phyloP scores from a whole-genome alignment of 2,329 filamentous ascomycete species.

The Ustilaginoidea virens region DNA sequence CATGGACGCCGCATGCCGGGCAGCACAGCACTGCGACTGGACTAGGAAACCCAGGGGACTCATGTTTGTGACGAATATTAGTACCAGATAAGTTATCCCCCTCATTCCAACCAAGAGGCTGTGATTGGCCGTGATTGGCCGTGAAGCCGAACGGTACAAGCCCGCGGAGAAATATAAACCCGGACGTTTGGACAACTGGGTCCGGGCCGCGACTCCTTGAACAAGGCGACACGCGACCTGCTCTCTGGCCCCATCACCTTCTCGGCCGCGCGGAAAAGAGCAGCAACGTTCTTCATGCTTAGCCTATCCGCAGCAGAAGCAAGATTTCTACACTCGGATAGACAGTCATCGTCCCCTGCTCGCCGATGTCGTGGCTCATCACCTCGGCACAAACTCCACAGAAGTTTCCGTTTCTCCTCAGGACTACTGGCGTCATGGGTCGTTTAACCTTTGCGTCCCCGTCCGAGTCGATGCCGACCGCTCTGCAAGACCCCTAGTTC shows the following conservation, averaged over 20 bases:
- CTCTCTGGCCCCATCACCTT: slow-evolving; percentile 7
- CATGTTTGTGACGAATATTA: too few relatives aligned
- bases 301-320: slow-evolving; percentile 4
- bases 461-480: slow-evolving; percentile 5
- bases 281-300: slow-evolving; percentile 7
- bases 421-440: slow-evolving; percentile 10
- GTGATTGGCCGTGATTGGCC: too few relatives aligned
- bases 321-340: slow-evolving; percentile 6
- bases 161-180: too few relatives aligned
- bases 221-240: slow-evolving; percentile 7
- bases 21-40: too few relatives aligned
- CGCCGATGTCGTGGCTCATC: slow-evolving; percentile 3
- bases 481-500: neutral
- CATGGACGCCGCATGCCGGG: too few relatives aligned
- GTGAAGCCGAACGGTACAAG: too few relatives aligned
- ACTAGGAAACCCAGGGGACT: too few relatives aligned
- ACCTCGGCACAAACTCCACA: slow-evolving; percentile 3
- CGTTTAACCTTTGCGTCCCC: slow-evolving; percentile 18
- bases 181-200: too few relatives aligned
- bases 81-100: too few relatives aligned
- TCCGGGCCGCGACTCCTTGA: too few relatives aligned
- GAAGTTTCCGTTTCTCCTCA: slow-evolving; percentile 6
- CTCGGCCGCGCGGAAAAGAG: slow-evolving; percentile 4
- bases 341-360: slow-evolving; percentile 1
- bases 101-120: too few relatives aligned